Conservation (phyloP, 805 yeast species). For the Pichia kluyveri region DNA sequence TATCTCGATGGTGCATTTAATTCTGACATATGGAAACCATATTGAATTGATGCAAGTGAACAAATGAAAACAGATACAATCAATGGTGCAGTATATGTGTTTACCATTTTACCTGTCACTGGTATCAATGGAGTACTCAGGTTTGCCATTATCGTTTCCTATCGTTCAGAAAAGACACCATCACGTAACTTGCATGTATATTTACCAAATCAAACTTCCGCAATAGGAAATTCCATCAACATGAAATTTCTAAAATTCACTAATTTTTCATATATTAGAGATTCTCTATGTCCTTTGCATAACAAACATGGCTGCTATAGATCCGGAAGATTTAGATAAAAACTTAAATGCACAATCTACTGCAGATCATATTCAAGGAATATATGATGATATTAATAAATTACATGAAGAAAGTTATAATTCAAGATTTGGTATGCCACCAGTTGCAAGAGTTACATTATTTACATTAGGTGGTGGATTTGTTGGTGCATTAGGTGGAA, state of each 20-base stretch:
- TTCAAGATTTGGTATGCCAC: conserved; percentile 39
- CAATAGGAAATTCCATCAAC: not conserved
- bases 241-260: too few species aligned
- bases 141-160: not conserved
- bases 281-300: too few species aligned
- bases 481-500: conserved; percentile 46
- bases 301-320: conserved; percentile 8
- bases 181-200: too few species aligned
- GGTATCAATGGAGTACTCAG: conserved; percentile 6
- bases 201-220: not conserved
- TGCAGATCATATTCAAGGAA: conserved; percentile 8
- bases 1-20: conserved; percentile 80
- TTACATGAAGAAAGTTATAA: conserved; percentile 11
- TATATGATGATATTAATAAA: conserved; percentile 9
- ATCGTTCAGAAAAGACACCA: too few species aligned
- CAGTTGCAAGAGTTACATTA: conserved; percentile 35
- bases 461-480: conserved; percentile 31
- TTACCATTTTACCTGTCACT: not conserved
- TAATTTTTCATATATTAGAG: too few species aligned
- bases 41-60: conserved; percentile 76
- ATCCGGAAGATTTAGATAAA: conserved; percentile 12
- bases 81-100: conserved; percentile 16
- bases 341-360: conserved; percentile 9
- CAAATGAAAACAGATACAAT: conserved; percentile 43
- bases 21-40: conserved; percentile 93